Evolutionary conservation across 106 monocot genomes (phyloP).

Genomic region (Platanthera zijinensis): DNA sequence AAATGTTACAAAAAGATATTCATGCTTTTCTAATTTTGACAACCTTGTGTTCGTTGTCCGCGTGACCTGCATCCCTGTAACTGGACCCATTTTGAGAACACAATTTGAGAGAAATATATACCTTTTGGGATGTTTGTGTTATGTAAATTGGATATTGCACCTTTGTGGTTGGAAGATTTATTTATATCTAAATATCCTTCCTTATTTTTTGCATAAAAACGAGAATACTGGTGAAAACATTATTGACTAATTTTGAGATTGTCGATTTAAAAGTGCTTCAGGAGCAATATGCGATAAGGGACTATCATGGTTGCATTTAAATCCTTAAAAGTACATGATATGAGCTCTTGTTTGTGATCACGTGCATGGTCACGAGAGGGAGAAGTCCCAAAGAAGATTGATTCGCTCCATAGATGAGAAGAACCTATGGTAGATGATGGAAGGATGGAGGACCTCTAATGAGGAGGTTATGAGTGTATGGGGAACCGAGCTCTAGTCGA

Average conservation of each 20-base stretch:
- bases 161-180: background rate
- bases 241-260: background rate
- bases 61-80: background rate
- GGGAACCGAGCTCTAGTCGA: too few species aligned
- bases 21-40: too few species aligned
- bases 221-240: background rate
- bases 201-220: background rate
- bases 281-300: background rate
- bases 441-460: too few species aligned
- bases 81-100: background rate
- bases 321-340: background rate
- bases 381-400: too few species aligned
- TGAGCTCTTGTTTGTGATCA: too few species aligned
- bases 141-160: background rate
- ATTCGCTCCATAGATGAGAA: too few species aligned
- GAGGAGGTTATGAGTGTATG: too few species aligned
- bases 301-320: background rate
- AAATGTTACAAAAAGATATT: too few species aligned
- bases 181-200: background rate
- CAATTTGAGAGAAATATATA: background rate
- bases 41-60: background rate
- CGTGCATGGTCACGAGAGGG: too few species aligned
- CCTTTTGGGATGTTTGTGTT: background rate
- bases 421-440: too few species aligned
- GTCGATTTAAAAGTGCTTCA: background rate